Evolutionary conservation across 345 rosid genomes (phyloP).

Genomic region (Aegle marmelos): DNA sequence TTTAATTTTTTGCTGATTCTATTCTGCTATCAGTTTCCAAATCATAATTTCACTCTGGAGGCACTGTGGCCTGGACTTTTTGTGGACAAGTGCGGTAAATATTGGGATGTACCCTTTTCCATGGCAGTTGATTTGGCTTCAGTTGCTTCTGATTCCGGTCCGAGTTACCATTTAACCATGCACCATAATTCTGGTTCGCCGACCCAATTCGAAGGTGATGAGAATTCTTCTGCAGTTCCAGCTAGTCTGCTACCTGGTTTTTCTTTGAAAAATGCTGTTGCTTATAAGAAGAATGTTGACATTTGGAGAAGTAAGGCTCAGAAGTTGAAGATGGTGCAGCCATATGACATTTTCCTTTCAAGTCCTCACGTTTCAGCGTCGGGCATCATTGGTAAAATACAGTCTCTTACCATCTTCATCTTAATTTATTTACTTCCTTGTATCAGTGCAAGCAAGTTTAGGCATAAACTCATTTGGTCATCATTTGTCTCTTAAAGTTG

Average conservation of each 20-base stretch:
- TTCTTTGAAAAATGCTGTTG: constrained; percentile 56
- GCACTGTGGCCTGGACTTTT: constrained; percentile 77
- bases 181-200: constrained; percentile 59
- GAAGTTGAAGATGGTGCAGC: constrained; percentile 63
- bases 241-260: constrained; percentile 64
- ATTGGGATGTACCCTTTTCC: constrained; percentile 86
- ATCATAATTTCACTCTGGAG: constrained; percentile 63
- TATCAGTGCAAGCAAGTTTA: not conserved
- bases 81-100: constrained; percentile 55
- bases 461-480: not conserved
- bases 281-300: constrained; percentile 60
- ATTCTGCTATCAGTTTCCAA: constrained; percentile 53
- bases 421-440: not conserved
- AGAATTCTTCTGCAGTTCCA: constrained; percentile 35
- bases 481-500: not conserved
- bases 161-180: constrained; percentile 62
- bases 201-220: constrained; percentile 36
- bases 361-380: constrained; percentile 76
- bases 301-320: constrained; percentile 72
- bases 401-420: not conserved
- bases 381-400: constrained; percentile 63
- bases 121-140: constrained; percentile 72
- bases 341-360: constrained; percentile 73
- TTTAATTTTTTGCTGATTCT: not conserved
- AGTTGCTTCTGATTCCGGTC: constrained; percentile 58